A percentile compares a stretch with the other conserved stretches of the same genome.
Evolutionary conservation across 441 rosid genomes (phyloP).

Genomic region (Omphalea diandra): DNA sequence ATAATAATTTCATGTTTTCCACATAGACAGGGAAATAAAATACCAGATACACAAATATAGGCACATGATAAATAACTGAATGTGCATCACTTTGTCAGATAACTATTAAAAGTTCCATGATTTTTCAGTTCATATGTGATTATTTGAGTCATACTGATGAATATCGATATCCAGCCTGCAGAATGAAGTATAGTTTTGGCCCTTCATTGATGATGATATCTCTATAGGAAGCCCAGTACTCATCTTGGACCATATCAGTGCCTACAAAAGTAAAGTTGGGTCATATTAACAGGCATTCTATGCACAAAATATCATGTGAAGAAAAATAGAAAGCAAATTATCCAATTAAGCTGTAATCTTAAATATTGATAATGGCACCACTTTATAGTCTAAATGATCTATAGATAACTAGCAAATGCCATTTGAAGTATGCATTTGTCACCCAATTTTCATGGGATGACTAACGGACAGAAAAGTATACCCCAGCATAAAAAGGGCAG

Average conservation of each 20-base stretch:
- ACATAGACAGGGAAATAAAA: not conserved
- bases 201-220: slow-evolving; percentile 87
- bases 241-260: slow-evolving; percentile 99
- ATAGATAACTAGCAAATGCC: not conserved
- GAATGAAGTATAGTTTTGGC: slow-evolving; percentile 69
- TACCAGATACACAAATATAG: not conserved
- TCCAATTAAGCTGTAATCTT: not conserved
- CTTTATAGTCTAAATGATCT: not conserved
- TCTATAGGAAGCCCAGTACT: slow-evolving; percentile 98
- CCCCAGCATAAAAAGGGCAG: not conserved
- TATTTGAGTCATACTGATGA: slow-evolving; percentile 61
- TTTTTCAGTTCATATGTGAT: slow-evolving; percentile 8
- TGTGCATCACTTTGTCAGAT: not conserved
- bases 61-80: not conserved
- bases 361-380: not conserved
- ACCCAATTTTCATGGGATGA: not conserved
- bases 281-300: slow-evolving; percentile 6
- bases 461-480: not conserved
- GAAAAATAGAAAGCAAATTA: slow-evolving; percentile 12
- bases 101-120: not conserved
- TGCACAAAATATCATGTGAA: slow-evolving; percentile 1
- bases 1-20: not conserved
- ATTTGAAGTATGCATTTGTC: not conserved
- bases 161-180: slow-evolving; percentile 99
- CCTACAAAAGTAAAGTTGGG: slow-evolving; percentile 48